Base-by-base conservation (phyloP, 768 basidiomycete species). In the Rubroboletus pulcherrimus region DNA sequence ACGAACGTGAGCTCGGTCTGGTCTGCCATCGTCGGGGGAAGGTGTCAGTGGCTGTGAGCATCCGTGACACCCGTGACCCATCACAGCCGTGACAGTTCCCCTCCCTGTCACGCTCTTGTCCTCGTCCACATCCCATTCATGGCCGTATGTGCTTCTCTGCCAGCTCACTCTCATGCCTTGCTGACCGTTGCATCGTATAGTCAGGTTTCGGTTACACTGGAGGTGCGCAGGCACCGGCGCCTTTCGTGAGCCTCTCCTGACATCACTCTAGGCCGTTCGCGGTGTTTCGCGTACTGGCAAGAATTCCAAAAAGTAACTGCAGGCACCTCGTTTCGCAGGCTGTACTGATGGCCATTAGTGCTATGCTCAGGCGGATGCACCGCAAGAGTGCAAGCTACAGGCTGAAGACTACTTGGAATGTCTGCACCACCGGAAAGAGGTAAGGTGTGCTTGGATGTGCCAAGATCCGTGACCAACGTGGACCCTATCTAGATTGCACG, bases 221-320 rank as follows among this genome's bases (percentile, higher is more conserved):
- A 69, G 84, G 83, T 83, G 59, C 49, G 77, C 66, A n/a, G 24
- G 3, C 46, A 45, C 14, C n/a, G 21, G 2, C 17, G 17, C 4
- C 9, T 21, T 19, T 2, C 2, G 26, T 44, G 31, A 30, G 31
- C n/a, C n/a, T 30, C 11, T 35, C 50, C 38, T 59, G 41, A 59
- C 56, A 55, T 29, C 30, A 42, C 47, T 35, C 42, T 58, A 93
- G 92, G 91, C 63, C 84, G 84, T 60, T 84, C 90, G 58, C 81
- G 91, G 65, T 97, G 94, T 74, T 94, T 94, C 72, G 78, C 83
- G 12, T 91, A 87, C 75, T 96, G 93, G 93, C 93, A 94, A 66
- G 91, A 94, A 71, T 89, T 91, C 74, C 79, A 84, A 62, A 88
- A 86, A 67, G 89, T 87, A 51, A 51, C 55, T 44, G 4, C 17